A percentile compares a stretch with the other conserved stretches of the same genome.
phyloP scores from a whole-genome alignment of 331 rosid species.

The Quercus tomentella region DNA sequence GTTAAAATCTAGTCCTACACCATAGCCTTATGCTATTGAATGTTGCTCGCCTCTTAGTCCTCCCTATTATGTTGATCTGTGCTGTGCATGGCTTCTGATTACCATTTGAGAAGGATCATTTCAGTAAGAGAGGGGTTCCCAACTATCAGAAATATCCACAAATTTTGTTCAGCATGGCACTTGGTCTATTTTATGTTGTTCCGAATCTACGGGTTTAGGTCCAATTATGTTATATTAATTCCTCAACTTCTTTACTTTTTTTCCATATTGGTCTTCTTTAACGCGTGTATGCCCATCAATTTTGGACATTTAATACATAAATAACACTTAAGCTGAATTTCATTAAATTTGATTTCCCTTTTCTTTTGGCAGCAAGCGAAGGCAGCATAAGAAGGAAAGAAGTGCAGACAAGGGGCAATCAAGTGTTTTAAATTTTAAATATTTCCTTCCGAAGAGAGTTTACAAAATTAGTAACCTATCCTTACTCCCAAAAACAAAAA shows the following conservation, averaged over 20 bases:
- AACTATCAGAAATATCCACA: background rate
- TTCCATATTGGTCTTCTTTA: too few relatives aligned
- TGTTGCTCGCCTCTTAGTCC: background rate
- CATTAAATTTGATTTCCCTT: background rate
- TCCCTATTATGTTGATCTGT: background rate
- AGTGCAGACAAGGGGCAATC: conserved; percentile 37
- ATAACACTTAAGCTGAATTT: background rate
- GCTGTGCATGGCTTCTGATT: background rate
- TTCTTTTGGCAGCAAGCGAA: conserved; percentile 58
- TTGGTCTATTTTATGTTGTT: background rate
- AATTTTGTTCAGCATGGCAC: background rate
- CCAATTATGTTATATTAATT: too few relatives aligned
- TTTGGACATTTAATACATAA: background rate
- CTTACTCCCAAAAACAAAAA: background rate
- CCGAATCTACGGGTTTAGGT: background rate
- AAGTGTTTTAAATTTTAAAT: conserved; percentile 43
- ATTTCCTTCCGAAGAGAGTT: conserved; percentile 33
- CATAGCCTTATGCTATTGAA: background rate
- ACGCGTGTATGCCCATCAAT: too few relatives aligned
- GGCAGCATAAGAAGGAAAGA: conserved; percentile 57
- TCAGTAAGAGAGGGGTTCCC: background rate
- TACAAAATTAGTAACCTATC: conserved; percentile 34
- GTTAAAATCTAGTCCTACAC: background rate
- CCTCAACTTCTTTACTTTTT: too few relatives aligned
- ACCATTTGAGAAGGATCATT: background rate